These are phyloP conservation scores for Mucor sp. DNA, from an alignment of 371 early-diverging fungal genomes.

Conservation along the genomic window DNA sequence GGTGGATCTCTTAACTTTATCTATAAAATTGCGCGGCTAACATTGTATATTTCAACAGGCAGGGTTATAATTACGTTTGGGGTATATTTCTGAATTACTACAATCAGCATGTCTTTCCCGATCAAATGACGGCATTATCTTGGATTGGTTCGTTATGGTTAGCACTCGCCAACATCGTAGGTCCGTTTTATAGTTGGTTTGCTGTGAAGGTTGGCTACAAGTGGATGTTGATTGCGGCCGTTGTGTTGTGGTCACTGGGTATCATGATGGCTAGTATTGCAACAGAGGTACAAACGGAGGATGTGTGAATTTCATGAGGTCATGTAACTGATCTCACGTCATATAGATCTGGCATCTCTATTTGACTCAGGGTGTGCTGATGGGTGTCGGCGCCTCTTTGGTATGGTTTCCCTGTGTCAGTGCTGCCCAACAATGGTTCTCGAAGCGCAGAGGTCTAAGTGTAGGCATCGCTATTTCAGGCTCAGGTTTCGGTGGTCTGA, in stretches of 20 bases:
- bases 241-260: constrained; percentile 49
- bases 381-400: constrained; percentile 66
- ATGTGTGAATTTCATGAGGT: background rate
- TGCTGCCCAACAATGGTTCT: constrained; percentile 79
- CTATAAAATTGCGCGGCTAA: background rate
- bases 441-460: constrained; percentile 67
- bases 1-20: background rate
- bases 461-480: constrained; percentile 77
- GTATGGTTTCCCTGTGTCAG: constrained; percentile 39
- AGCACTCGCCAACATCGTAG: constrained; percentile 37
- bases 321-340: constrained; percentile 42
- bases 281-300: constrained; percentile 37
- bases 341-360: constrained; percentile 66
- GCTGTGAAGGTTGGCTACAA: constrained; percentile 57
- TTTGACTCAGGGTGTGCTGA: constrained; percentile 72
- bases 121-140: constrained; percentile 40
- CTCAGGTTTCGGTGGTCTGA: constrained; percentile 78
- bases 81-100: constrained; percentile 44
- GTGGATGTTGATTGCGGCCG: constrained; percentile 49
- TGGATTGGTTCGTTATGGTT: constrained; percentile 48
- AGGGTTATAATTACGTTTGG: constrained; percentile 41
- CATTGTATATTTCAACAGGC: constrained; percentile 17
- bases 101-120: constrained; percentile 30
- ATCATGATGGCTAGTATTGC: constrained; percentile 66
- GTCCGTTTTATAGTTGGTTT: constrained; percentile 47